A percentile compares a stretch with the other conserved stretches of the same genome.
Evolutionary conservation across 2,329 filamentous ascomycete species (phyloP).

Genomic region (Myriosclerotinia scirpicola): DNA sequence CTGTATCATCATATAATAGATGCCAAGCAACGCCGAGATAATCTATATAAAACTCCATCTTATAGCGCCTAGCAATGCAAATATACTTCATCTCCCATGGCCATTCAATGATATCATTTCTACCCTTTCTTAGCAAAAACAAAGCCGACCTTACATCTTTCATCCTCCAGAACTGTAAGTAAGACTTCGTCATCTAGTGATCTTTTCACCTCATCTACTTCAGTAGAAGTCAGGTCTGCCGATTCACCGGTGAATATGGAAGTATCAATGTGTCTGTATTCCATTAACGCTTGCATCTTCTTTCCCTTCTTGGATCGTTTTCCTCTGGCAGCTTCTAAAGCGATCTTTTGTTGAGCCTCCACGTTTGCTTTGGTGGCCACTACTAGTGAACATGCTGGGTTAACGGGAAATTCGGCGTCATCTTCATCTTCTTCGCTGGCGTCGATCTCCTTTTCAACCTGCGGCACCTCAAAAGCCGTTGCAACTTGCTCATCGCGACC

Average conservation of each 20-base stretch:
- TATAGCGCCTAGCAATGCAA: conserved; percentile 14
- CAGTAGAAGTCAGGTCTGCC: conserved; percentile 39
- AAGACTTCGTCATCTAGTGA: conserved; percentile 53
- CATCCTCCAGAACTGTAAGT: conserved; percentile 48
- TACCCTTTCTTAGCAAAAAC: conserved; percentile 47
- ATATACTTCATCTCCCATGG: neutral
- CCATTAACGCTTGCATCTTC: conserved; percentile 53
- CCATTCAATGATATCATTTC: conserved; percentile 8
- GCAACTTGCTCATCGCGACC: conserved; percentile 42
- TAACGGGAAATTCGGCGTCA: conserved; percentile 37
- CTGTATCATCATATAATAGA: conserved; percentile 1
- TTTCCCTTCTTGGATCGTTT: conserved; percentile 38
- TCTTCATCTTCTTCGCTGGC: conserved; percentile 33
- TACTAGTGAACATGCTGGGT: conserved; percentile 35
- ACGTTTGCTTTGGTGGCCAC: conserved; percentile 49
- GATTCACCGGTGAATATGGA: conserved; percentile 40
- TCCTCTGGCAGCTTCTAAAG: conserved; percentile 41
- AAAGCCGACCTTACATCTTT: conserved; percentile 46
- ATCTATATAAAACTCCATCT: neutral
- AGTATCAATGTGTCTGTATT: conserved; percentile 54
- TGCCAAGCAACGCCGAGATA: conserved; percentile 9
- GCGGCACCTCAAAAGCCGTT: conserved; percentile 29
- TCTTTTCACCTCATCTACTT: conserved; percentile 40
- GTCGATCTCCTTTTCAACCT: conserved; percentile 22
- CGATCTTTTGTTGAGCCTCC: conserved; percentile 46